These are phyloP conservation scores for Beta vulgaris DNA, from an alignment of 148 eudicot genomes.

Conservation along the genomic window DNA sequence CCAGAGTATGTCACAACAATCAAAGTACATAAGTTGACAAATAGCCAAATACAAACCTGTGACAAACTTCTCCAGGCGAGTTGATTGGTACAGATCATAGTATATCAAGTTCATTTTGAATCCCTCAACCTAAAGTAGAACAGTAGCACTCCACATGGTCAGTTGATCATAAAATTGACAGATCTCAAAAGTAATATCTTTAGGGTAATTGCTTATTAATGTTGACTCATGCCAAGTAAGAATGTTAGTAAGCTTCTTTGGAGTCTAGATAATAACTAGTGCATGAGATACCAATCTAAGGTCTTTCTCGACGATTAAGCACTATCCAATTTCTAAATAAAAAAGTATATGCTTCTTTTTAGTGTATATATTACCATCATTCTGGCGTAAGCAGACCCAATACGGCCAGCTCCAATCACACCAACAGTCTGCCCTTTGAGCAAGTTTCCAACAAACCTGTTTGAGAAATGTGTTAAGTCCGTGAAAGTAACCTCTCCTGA, in stretches of 20 bases:
- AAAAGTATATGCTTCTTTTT: neutral
- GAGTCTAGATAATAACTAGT: neutral
- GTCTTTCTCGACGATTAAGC: neutral
- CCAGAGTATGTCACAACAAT: neutral
- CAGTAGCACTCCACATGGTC: neutral
- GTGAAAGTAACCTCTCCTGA: neutral
- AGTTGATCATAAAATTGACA: neutral
- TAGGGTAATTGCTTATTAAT: neutral
- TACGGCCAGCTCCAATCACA: conserved; percentile 98
- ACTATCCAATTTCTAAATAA: neutral
- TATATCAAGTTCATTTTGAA: conserved; percentile 98
- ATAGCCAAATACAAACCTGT: conserved; percentile 58
- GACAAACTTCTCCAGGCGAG: conserved; percentile 92
- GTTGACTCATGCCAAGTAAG: neutral
- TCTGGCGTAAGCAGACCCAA: conserved; percentile 96
- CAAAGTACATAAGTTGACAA: neutral
- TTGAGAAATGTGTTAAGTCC: neutral
- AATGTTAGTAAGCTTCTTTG: neutral
- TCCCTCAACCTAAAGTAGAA: conserved; percentile 72
- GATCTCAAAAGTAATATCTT: neutral
- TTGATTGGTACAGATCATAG: conserved; percentile 89
- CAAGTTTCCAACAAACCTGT: conserved; percentile 96
- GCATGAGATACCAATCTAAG: neutral
- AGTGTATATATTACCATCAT: conserved; percentile 71
- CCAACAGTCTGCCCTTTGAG: conserved; percentile 98